Conservation (phyloP, 2,329 filamentous ascomycete species). For the Diaporthe nobilis region DNA sequence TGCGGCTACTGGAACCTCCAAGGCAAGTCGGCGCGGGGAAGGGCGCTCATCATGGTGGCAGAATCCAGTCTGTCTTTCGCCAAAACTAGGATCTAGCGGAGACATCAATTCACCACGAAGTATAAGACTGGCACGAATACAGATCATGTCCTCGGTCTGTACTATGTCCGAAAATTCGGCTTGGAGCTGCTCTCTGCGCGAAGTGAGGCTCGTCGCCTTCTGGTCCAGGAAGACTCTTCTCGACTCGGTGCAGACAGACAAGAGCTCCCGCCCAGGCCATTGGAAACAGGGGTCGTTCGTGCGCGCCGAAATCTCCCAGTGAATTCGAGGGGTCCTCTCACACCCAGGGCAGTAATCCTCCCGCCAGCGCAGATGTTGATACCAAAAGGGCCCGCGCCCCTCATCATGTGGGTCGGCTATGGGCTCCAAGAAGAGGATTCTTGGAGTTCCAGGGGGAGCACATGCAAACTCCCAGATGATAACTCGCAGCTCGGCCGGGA, state of each 20-base stretch:
- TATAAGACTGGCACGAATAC: neutral
- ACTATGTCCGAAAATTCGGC: neutral
- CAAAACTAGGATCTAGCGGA: too few relatives aligned
- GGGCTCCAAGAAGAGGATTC: neutral
- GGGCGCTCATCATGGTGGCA: neutral
- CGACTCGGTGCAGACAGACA: neutral
- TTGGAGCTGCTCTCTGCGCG: neutral
- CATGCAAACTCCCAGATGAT: neutral
- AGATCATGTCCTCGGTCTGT: neutral
- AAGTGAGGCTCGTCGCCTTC: accelerated
- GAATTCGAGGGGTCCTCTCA: neutral
- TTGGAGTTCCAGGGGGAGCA: neutral
- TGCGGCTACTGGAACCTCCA: neutral
- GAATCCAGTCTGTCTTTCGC: too few relatives aligned
- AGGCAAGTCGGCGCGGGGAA: neutral
- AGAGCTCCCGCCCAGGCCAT: neutral
- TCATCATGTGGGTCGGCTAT: neutral
- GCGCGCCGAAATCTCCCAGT: neutral
- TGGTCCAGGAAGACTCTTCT: neutral
- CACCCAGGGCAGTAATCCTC: accelerated
- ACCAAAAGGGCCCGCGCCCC: neutral
- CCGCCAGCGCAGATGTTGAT: too few relatives aligned
- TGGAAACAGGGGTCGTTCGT: neutral
- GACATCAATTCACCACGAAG: too few relatives aligned
- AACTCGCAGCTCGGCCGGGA: neutral